phyloP scores from a whole-genome alignment of 768 basidiomycete species.

The Pilatotrama ljubarskyi region DNA sequence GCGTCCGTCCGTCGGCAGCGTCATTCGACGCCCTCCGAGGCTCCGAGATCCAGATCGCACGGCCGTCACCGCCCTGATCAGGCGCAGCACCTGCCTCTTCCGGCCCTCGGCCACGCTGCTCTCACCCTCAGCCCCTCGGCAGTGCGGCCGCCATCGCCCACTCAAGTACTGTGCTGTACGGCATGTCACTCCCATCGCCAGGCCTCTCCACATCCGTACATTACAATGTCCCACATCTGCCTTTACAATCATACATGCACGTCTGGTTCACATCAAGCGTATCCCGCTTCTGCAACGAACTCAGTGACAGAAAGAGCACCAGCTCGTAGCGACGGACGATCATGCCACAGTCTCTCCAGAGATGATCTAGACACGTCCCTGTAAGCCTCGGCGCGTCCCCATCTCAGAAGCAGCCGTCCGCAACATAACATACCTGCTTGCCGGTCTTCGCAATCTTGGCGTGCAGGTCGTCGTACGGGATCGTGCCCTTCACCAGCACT shows the following conservation, averaged over 20 bases:
- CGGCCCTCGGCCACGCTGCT: neutral
- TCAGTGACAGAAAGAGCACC: too few relatives aligned
- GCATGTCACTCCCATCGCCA: too few relatives aligned
- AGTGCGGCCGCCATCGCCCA: too few relatives aligned
- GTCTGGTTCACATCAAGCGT: too few relatives aligned
- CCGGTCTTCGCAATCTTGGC: constrained; percentile 89
- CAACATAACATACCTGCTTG: constrained; percentile 62
- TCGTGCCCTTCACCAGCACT: constrained; percentile 64
- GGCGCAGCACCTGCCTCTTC: neutral
- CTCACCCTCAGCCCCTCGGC: too few relatives aligned
- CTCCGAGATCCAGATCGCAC: neutral
- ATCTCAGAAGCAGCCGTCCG: neutral
- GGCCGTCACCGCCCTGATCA: neutral
- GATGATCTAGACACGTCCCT: constrained; percentile 33
- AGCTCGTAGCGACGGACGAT: constrained; percentile 10
- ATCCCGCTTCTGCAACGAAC: too few relatives aligned
- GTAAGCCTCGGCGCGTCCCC: neutral
- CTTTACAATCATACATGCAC: too few relatives aligned
- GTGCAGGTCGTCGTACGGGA: constrained; percentile 63
- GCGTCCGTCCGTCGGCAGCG: constrained; percentile 1
- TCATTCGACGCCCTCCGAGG: neutral
- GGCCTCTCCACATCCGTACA: too few relatives aligned
- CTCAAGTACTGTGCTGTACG: too few relatives aligned
- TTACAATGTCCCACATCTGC: too few relatives aligned
- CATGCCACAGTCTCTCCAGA: constrained; percentile 50